Conservation (phyloP, 192 early-diverging fungal species). For the Obelidium mucronatum region DNA sequence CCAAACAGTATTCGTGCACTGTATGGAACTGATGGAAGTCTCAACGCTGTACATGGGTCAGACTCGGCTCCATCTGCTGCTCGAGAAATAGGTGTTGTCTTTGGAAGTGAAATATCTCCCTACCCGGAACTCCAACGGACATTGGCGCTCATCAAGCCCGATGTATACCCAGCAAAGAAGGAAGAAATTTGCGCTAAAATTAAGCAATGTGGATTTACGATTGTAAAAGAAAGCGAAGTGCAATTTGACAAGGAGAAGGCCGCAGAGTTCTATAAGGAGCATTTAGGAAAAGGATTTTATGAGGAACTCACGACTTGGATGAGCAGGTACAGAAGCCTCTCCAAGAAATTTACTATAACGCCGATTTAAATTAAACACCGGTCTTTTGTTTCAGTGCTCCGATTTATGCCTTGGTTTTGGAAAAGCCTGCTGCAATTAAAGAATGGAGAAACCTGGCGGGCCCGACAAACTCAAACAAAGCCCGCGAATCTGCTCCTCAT, state of each 20-base stretch:
- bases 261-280: conserved; percentile 60
- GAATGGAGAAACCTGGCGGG: conserved; percentile 48
- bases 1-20: conserved; percentile 63
- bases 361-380: no score
- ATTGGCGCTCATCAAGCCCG: conserved; percentile 57
- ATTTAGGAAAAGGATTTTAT: conserved; percentile 54
- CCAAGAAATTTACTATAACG: neutral
- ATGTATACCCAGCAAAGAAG: conserved; percentile 58
- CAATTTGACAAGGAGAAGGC: conserved; percentile 49
- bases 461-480: conserved; percentile 63
- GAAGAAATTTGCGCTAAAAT: conserved; percentile 54
- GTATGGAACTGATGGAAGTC: conserved; percentile 59
- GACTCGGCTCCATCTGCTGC: conserved; percentile 57
- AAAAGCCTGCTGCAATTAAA: conserved; percentile 41
- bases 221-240: conserved; percentile 56
- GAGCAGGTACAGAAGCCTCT: conserved; percentile 41
- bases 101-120: conserved; percentile 47
- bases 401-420: conserved; percentile 55
- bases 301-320: conserved; percentile 62
- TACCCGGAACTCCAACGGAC: conserved; percentile 40
- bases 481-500: conserved; percentile 55
- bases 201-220: conserved; percentile 49
- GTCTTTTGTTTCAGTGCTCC: conserved; percentile 48
- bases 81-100: conserved; percentile 52
- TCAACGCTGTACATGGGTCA: conserved; percentile 67